Evolutionary conservation across 108 stramenopile genomes (phyloP), one percentile per base, ranked within the genome.

Genomic region (Aureococcus anophagefferens): DNA sequence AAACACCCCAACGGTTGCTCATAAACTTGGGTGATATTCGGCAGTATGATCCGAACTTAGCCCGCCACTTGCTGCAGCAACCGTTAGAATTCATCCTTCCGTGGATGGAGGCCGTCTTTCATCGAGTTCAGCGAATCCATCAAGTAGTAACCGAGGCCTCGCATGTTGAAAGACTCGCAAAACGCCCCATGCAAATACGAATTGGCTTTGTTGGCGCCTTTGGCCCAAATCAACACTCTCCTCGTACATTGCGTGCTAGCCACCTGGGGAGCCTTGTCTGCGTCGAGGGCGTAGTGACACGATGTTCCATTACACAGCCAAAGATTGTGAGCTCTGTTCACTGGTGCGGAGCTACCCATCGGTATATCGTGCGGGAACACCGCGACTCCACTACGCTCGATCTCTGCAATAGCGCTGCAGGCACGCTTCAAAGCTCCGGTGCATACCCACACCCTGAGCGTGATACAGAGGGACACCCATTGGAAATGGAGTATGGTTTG

Each of bases 281-380:
- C 72, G 97, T 99, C 0, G 97, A 99, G 78, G 98, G 98, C 29
- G 96, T 99, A 32, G 96, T 96, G 35, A 96, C 95, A 4, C 96
- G 96, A 81, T 93, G 93, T 37, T 94, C 94, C 62, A 83, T 89
- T 36, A 91, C 96, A 68, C 91, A 95, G 75, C 98, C 98, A 36
- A 99, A 99, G 86, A 83, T 99, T 18, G 92, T 95, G 64, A 84
- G 86, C 72, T 91, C 92, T 5, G 97, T 96, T 0, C 98, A 99
- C 73, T 99, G 92, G 81, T 94, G 94, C 71, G 93, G 93, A 25
- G 78, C 85, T 16, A 97, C 95, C 33, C 83, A 89, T 40, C 69
- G 80, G 70, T 88, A 91, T 74, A 70, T 77, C 62, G 73, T 81
- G 40, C 87, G 93, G 4, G 85, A 92, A 46, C 97, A 96, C 84